Percentiles rank a stretch among this genome's conserved stretches.
Conservation (phyloP, 257 asterid genomes). For the Eustoma russellianum region DNA sequence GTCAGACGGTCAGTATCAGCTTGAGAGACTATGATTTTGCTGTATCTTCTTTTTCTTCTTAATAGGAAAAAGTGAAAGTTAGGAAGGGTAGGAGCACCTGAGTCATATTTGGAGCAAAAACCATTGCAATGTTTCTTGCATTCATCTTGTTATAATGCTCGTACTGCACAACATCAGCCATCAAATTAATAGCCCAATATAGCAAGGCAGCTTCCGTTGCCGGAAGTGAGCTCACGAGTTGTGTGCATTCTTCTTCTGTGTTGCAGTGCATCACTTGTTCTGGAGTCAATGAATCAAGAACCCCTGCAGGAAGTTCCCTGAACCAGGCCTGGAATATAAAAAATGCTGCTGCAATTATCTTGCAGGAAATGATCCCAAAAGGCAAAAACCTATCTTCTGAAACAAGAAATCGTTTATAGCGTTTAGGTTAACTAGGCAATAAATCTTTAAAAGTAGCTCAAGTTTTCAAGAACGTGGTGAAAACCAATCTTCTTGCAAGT, state of each 20-base stretch:
- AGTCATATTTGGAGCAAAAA: constrained; percentile 92
- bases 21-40: no score
- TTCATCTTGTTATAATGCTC: constrained; percentile 72
- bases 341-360: background rate
- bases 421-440: no score
- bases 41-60: no score
- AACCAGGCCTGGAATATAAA: constrained; percentile 63
- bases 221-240: constrained; percentile 51
- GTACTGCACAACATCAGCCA: constrained; percentile 64
- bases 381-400: background rate
- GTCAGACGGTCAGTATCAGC: no score
- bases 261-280: constrained; percentile 84
- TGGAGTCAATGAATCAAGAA: constrained; percentile 60
- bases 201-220: constrained; percentile 56
- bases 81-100: constrained; percentile 30
- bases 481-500: no score
- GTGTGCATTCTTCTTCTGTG: constrained; percentile 65
- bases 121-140: constrained; percentile 82
- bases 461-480: no score
- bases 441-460: no score
- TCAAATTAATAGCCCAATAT: constrained; percentile 74
- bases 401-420: no score
- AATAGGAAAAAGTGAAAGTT: no score
- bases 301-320: constrained; percentile 78
- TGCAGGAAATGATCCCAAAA: background rate